phyloP scores from a whole-genome alignment of 163 green algal species.

The Botryococcus braunii region DNA sequence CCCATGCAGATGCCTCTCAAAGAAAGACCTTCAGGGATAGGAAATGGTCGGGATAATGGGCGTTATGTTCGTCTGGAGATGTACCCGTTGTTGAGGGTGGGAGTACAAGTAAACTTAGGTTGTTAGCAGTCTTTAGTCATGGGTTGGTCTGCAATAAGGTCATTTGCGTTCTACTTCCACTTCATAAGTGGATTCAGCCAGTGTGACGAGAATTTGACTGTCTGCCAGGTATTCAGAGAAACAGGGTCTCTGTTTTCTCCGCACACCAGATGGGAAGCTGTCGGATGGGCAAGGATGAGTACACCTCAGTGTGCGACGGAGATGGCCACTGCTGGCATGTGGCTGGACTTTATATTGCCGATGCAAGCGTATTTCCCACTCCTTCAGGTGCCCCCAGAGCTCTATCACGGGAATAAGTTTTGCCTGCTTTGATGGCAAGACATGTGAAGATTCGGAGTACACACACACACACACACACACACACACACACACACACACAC shows the following conservation, averaged over 20 bases:
- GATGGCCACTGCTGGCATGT: slow-evolving; percentile 59
- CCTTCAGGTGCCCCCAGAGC: slow-evolving; percentile 36
- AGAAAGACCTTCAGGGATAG: neutral
- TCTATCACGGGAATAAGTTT: too few relatives aligned
- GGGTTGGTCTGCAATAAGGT: neutral
- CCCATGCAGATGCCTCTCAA: neutral
- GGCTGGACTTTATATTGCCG: slow-evolving; percentile 45
- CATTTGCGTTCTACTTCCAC: neutral
- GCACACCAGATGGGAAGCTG: slow-evolving; percentile 66
- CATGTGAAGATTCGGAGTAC: too few relatives aligned
- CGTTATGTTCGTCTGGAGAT: neutral
- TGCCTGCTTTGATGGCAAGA: too few relatives aligned
- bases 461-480: too few relatives aligned
- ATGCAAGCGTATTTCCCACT: slow-evolving; percentile 56
- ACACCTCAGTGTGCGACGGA: slow-evolving; percentile 42
- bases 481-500: too few relatives aligned
- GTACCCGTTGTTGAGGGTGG: neutral
- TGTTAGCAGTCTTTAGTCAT: neutral
- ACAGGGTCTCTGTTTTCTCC: slow-evolving; percentile 25
- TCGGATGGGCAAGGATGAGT: slow-evolving; percentile 40
- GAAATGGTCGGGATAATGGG: neutral
- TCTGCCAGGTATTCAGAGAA: slow-evolving; percentile 2
- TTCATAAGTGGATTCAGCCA: neutral
- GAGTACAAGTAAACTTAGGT: neutral
- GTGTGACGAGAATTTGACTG: neutral